These are phyloP conservation scores for Acanthamoeba rhysodes DNA, from an alignment of 208 protist species.

Conservation along the genomic window DNA sequence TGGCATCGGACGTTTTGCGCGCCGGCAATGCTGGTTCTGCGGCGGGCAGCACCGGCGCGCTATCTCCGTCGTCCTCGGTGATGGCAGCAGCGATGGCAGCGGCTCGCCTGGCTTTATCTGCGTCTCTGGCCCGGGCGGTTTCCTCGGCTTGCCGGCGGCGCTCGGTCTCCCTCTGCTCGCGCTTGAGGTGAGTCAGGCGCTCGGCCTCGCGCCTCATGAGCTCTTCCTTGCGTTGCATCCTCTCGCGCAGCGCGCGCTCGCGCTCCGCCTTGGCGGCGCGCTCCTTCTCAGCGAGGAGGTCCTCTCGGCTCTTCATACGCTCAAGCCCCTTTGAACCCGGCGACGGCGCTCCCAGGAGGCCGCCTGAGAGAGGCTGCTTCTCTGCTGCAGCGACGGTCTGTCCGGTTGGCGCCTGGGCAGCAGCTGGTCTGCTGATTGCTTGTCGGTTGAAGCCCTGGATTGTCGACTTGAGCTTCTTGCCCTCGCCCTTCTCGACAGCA, in stretches of 20 bases:
- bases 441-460: slow-evolving; percentile 61
- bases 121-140: not conserved
- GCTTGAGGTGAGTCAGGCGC: not conserved
- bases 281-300: slow-evolving; percentile 8
- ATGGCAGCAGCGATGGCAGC: not conserved
- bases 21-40: not conserved
- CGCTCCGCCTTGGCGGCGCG: not conserved
- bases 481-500: not conserved
- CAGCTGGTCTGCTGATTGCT: no score
- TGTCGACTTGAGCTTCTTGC: slow-evolving; percentile 61
- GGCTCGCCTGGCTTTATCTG: not conserved
- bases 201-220: not conserved
- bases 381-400: no score
- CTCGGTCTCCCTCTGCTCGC: not conserved
- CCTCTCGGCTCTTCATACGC: not conserved
- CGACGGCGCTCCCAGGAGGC: not conserved
- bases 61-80: not conserved
- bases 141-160: not conserved
- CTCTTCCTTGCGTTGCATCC: not conserved
- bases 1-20: not conserved
- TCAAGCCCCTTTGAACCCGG: not conserved
- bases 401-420: no score
- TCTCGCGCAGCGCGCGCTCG: slow-evolving; percentile 38
- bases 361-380: not conserved
- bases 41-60: not conserved